These are phyloP conservation scores for Globisporangium echinulatum DNA, from an alignment of 352 stramenopile species.

Conservation along the genomic window DNA sequence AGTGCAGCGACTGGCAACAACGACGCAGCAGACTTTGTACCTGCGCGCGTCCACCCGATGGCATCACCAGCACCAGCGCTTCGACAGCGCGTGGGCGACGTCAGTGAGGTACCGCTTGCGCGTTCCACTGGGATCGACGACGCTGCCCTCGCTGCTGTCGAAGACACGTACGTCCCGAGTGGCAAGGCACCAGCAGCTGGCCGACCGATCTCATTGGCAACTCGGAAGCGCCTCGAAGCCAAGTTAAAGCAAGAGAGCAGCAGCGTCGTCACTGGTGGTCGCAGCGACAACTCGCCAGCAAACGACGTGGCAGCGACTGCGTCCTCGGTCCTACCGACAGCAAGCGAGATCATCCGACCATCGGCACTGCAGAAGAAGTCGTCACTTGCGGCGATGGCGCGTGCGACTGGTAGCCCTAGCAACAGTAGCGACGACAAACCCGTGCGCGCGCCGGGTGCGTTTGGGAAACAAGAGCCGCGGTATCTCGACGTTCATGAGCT, in stretches of 20 bases:
- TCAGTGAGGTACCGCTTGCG: not conserved
- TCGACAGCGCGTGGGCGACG: not conserved
- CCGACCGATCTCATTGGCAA: slow-evolving; percentile 29
- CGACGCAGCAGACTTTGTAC: not conserved
- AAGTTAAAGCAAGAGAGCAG: slow-evolving; percentile 42
- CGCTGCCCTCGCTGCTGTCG: slow-evolving; percentile 1
- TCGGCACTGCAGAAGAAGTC: not conserved
- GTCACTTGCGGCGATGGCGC: not conserved
- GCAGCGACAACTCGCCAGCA: not conserved
- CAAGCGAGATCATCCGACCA: not conserved
- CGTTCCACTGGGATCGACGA: not conserved
- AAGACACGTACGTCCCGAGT: slow-evolving; percentile 3
- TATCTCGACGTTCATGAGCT: slow-evolving; percentile 66
- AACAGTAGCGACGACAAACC: not conserved
- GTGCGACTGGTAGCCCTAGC: not conserved
- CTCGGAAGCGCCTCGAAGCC: slow-evolving; percentile 56
- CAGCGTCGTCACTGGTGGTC: not conserved
- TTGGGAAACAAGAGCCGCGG: slow-evolving; percentile 49
- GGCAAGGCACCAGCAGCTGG: slow-evolving; percentile 1
- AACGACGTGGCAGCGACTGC: not conserved
- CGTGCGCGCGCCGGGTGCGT: slow-evolving; percentile 6
- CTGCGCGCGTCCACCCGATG: too few species aligned
- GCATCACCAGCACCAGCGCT: not conserved
- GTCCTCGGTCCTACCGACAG: too few species aligned
- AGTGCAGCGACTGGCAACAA: not conserved